A percentile compares a stretch with the other conserved stretches of the same genome.
Evolutionary conservation across 2,329 filamentous ascomycete species (phyloP).

Genomic region (Catunica adiposa): DNA sequence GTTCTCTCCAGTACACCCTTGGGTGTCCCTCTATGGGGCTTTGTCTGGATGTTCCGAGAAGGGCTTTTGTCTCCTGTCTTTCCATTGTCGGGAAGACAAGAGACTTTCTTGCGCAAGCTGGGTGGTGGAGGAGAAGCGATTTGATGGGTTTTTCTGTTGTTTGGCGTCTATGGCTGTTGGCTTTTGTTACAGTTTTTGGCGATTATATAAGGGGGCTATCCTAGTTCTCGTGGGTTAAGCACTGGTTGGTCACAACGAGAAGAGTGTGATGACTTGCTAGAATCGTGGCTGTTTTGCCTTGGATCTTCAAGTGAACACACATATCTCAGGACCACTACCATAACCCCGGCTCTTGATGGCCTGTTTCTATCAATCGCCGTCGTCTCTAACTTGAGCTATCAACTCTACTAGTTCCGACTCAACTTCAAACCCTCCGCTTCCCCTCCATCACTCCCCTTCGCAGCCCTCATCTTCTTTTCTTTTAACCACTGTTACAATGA

Average conservation of each 20-base stretch:
- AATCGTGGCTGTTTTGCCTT: not conserved
- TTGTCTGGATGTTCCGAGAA: constrained; percentile 14
- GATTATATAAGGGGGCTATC: too few relatives aligned
- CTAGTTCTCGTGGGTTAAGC: too few relatives aligned
- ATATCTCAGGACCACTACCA: too few relatives aligned
- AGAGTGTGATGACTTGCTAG: too few relatives aligned
- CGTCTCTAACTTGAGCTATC: too few relatives aligned
- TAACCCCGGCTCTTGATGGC: too few relatives aligned
- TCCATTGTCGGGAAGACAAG: constrained; percentile 12
- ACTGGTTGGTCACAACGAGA: too few relatives aligned
- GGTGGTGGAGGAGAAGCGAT: not conserved
- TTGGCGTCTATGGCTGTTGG: not conserved
- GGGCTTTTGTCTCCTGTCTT: constrained; percentile 12
- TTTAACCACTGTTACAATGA: not conserved
- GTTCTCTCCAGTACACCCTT: constrained; percentile 11
- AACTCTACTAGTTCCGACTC: too few relatives aligned
- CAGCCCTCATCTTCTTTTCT: not conserved
- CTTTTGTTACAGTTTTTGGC: not conserved
- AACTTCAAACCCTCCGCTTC: not conserved
- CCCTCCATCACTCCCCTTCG: not conserved
- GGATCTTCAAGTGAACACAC: not conserved
- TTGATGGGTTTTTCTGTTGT: not conserved
- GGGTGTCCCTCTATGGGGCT: not conserved
- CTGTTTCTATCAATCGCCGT: too few relatives aligned
- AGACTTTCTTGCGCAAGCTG: constrained; percentile 12